phyloP scores from a whole-genome alignment of 768 basidiomycete species.

The Mycena rosella region DNA sequence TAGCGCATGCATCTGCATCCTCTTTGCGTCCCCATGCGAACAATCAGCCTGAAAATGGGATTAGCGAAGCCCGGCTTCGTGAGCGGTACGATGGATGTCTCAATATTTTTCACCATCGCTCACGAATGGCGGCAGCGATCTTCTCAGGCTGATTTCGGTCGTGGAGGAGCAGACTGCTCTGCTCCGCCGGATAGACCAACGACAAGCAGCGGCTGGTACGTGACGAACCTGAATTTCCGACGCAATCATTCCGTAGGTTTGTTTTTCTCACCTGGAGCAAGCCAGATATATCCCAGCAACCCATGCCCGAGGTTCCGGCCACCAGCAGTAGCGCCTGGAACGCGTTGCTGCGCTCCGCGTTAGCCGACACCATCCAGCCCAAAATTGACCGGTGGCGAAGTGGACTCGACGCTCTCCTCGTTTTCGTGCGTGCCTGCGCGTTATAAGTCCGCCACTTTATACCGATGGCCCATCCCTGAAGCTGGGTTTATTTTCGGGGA shows the following conservation, averaged over 20 bases:
- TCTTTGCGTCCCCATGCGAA: no score
- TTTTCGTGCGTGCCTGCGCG: not conserved
- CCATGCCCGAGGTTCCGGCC: conserved; percentile 6
- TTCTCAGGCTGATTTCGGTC: not conserved
- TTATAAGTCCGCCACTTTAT: no score
- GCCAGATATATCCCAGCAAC: conserved; percentile 5
- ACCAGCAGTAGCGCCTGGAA: conserved; percentile 8
- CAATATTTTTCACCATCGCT: no score
- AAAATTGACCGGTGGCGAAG: conserved; percentile 8
- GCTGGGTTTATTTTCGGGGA: conserved; percentile 6
- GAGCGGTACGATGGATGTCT: no score
- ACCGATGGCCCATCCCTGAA: not conserved
- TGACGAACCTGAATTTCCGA: not conserved
- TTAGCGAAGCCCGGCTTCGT: no score
- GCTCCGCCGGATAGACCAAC: not conserved
- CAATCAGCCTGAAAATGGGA: no score
- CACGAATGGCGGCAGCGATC: no score
- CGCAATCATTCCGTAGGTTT: no score
- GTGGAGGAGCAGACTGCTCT: not conserved
- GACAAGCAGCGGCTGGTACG: not conserved
- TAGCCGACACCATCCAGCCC: not conserved
- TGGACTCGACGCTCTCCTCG: conserved; percentile 1
- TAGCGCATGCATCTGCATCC: no score
- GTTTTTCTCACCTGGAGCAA: not conserved
- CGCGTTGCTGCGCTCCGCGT: not conserved